phyloP scores from a whole-genome alignment of 441 rosid genomes.

The Gossypium schwendimanii region DNA sequence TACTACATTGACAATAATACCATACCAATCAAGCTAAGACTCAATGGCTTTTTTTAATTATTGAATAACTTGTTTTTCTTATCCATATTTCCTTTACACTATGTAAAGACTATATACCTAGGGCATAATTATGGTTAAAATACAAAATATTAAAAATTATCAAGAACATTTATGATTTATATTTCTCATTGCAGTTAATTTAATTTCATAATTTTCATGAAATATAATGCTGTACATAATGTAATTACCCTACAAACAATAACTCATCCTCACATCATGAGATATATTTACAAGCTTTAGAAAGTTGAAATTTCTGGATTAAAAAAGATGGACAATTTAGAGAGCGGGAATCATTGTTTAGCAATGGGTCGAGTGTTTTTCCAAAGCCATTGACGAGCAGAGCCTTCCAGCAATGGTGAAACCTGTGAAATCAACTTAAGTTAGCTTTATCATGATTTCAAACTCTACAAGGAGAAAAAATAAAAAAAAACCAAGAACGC shows the following conservation, averaged over 20 bases:
- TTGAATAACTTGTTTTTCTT: too few relatives aligned
- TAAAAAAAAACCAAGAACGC: background rate
- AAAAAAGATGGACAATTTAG: background rate
- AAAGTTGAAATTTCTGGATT: background rate
- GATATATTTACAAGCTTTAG: background rate
- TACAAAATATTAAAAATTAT: background rate
- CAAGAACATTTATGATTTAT: background rate
- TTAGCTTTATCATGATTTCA: background rate
- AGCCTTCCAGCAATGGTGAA: slow-evolving; percentile 71
- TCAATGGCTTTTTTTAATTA: too few relatives aligned
- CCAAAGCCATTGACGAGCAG: slow-evolving; percentile 78
- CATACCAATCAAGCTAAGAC: too few relatives aligned
- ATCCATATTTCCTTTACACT: too few relatives aligned
- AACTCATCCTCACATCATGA: background rate
- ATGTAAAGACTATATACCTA: too few relatives aligned
- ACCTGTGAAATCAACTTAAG: slow-evolving; percentile 39
- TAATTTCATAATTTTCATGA: background rate
- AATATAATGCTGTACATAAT: background rate
- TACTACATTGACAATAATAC: too few relatives aligned
- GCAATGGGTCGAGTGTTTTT: slow-evolving; percentile 57
- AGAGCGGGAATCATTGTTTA: slow-evolving; percentile 25
- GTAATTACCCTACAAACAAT: background rate
- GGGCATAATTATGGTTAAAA: too few relatives aligned
- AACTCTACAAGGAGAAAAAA: background rate
- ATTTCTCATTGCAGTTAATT: background rate